Evolutionary conservation across 1,139 yeast species (phyloP).

Genomic region (Debaryomyces sp.): DNA sequence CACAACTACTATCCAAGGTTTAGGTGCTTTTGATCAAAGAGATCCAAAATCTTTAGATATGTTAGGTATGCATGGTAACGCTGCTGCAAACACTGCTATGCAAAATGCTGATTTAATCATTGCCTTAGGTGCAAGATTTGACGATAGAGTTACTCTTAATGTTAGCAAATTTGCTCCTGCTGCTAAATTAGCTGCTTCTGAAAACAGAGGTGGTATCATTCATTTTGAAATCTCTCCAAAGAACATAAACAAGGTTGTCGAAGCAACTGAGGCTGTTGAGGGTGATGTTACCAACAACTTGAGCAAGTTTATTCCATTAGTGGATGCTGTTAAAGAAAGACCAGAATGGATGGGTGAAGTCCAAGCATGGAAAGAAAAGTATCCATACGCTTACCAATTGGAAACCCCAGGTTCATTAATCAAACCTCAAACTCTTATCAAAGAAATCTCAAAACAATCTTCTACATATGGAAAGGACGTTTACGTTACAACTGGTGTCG

Average conservation of each 20-base stretch:
- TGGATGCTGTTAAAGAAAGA: slow-evolving; percentile 63
- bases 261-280: slow-evolving; percentile 95
- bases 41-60: slow-evolving; percentile 90
- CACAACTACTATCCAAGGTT: slow-evolving; percentile 90
- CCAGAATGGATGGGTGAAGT: slow-evolving; percentile 78
- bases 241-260: slow-evolving; percentile 96
- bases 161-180: slow-evolving; percentile 89
- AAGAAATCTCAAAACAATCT: slow-evolving; percentile 76
- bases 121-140: slow-evolving; percentile 96
- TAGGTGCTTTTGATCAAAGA: slow-evolving; percentile 92
- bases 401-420: slow-evolving; percentile 81
- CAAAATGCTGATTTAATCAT: slow-evolving; percentile 91
- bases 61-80: slow-evolving; percentile 98
- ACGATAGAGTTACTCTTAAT: slow-evolving; percentile 94
- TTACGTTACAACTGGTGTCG: slow-evolving; percentile 95
- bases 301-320: slow-evolving; percentile 68
- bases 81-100: slow-evolving; percentile 91
- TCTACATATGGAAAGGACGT: slow-evolving; percentile 70
- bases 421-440: slow-evolving; percentile 90
- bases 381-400: slow-evolving; percentile 77
- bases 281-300: slow-evolving; percentile 90
- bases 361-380: slow-evolving; percentile 80
- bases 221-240: slow-evolving; percentile 96
- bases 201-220: slow-evolving; percentile 91
- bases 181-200: slow-evolving; percentile 85